Conservation (phyloP, 257 asterid genomes). For the Petunia axillaris region DNA sequence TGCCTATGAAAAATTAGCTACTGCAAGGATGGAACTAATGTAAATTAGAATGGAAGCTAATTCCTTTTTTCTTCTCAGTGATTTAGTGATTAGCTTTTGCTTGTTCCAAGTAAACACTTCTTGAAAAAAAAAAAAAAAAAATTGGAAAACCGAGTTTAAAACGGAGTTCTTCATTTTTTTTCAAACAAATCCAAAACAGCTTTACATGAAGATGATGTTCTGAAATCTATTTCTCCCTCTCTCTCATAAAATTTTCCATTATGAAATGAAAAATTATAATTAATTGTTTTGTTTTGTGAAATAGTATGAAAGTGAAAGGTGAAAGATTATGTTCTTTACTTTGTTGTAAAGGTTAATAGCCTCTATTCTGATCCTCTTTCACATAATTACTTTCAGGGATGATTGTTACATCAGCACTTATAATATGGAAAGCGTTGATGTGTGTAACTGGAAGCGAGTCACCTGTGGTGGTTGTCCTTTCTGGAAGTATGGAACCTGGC, state of each 20-base stretch:
- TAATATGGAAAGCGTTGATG: conserved; percentile 98
- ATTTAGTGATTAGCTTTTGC: not conserved
- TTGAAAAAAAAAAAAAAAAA: not conserved
- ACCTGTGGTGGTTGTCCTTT: conserved; percentile 98
- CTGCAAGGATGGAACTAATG: not conserved
- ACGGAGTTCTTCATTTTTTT: not conserved
- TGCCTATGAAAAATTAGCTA: not conserved
- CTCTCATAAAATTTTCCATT: not conserved
- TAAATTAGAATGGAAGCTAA: not conserved
- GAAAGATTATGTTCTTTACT: not conserved
- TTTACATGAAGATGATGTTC: not conserved
- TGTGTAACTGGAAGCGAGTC: conserved; percentile 97
- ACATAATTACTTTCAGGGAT: conserved; percentile 58
- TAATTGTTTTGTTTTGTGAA: not conserved
- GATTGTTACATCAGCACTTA: conserved; percentile 96
- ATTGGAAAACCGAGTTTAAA: not conserved
- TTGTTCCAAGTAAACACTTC: not conserved
- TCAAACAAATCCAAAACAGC: not conserved
- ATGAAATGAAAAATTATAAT: conserved; percentile 6
- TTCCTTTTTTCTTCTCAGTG: not conserved
- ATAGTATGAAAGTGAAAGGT: not conserved
- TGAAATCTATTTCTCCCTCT: not conserved
- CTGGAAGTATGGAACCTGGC: conserved; percentile 99
- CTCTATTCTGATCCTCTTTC: conserved; percentile 18
- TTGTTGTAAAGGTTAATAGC: not conserved